Evolutionary conservation across 2,329 filamentous ascomycete genomes (phyloP).

Genomic region (Hypomyces rosellus): DNA sequence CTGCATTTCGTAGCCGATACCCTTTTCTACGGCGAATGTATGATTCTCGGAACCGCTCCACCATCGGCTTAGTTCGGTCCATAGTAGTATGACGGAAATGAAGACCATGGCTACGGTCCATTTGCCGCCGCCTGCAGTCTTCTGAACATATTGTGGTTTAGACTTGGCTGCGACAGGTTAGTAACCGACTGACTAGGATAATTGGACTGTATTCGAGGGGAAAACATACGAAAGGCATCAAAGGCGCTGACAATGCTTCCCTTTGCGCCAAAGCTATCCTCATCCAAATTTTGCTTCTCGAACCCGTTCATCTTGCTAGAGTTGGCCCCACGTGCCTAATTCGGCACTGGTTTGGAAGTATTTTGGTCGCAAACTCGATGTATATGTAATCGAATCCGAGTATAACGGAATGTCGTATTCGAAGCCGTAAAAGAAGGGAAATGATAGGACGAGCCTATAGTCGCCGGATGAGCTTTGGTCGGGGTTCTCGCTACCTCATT

Average conservation of each 20-base stretch:
- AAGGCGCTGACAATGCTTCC: conserved; percentile 74
- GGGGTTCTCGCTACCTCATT: conserved; percentile 6
- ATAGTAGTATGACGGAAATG: conserved; percentile 67
- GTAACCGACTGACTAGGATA: neutral
- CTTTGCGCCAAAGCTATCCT: conserved; percentile 74
- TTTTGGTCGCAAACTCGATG: neutral
- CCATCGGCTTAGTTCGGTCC: conserved; percentile 75
- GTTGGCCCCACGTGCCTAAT: neutral
- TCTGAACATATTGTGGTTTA: conserved; percentile 84
- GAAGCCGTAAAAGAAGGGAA: neutral
- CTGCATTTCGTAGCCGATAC: conserved; percentile 78
- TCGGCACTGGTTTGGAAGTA: neutral
- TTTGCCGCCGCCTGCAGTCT: conserved; percentile 80
- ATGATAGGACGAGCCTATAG: neutral
- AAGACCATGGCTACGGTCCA: conserved; percentile 82
- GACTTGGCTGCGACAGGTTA: conserved; percentile 66
- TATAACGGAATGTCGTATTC: neutral
- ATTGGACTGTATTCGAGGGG: neutral
- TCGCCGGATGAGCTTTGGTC: neutral
- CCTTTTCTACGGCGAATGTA: conserved; percentile 90
- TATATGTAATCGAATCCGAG: neutral
- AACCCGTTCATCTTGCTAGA: conserved; percentile 66
- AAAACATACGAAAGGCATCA: conserved; percentile 82
- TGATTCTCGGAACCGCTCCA: conserved; percentile 79
- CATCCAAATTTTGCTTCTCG: conserved; percentile 58